Evolutionary conservation across 345 rosid species (phyloP).

Genomic region (Streptanthus diversifolius): DNA sequence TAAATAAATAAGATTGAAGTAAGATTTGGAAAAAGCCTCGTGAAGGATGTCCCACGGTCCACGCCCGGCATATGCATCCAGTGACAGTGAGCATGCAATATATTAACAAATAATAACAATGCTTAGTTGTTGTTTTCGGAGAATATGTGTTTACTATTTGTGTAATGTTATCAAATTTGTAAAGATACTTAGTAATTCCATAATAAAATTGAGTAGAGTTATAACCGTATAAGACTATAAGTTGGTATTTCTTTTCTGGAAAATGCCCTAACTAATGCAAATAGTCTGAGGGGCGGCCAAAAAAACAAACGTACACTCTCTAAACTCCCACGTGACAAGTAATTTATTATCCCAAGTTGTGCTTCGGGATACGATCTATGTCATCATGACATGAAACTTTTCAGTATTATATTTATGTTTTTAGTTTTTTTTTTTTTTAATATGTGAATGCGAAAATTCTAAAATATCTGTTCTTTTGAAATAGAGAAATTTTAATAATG

Average conservation of each 20-base stretch:
- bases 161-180: not conserved
- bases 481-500: too few relatives aligned
- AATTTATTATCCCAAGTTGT: not conserved
- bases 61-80: constrained; percentile 24
- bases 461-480: too few relatives aligned
- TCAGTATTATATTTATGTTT: not conserved
- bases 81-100: constrained; percentile 27
- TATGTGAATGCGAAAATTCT: too few relatives aligned
- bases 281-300: not conserved
- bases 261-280: not conserved
- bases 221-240: not conserved
- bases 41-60: constrained; percentile 33
- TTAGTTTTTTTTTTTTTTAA: too few relatives aligned
- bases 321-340: not conserved
- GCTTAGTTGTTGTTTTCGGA: not conserved
- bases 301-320: not conserved
- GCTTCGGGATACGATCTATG: not conserved
- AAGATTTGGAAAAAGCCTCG: constrained; percentile 21
- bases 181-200: too few relatives aligned
- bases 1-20: constrained; percentile 1
- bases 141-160: not conserved
- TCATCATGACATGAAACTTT: not conserved
- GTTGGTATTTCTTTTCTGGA: not conserved
- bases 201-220: not conserved
- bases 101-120: not conserved